These are phyloP conservation scores for Hanseniaspora guilliermondii DNA, from an alignment of 805 yeast genomes.

Conservation along the genomic window DNA sequence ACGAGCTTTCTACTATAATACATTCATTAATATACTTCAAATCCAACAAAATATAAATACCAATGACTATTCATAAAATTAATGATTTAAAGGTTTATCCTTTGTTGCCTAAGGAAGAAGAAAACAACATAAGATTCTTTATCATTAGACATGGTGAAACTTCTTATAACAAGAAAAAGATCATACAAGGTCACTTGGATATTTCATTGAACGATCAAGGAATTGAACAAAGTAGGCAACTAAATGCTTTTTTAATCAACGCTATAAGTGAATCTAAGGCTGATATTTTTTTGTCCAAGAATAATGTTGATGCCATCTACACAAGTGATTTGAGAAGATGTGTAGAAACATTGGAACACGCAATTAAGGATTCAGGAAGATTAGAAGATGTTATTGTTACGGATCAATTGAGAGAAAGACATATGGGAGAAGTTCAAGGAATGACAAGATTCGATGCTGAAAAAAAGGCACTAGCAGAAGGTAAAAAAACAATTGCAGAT, in stretches of 20 bases:
- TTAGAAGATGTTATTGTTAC: slow-evolving; percentile 27
- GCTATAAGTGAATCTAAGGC: neutral
- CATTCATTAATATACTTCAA: neutral
- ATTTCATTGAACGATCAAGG: slow-evolving; percentile 55
- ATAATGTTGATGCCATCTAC: slow-evolving; percentile 26
- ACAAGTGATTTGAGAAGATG: slow-evolving; percentile 43
- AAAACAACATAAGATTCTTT: slow-evolving; percentile 37
- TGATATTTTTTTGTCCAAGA: slow-evolving; percentile 22
- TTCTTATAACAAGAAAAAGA: slow-evolving; percentile 52
- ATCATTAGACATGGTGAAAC: slow-evolving; percentile 80
- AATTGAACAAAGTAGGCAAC: slow-evolving; percentile 41
- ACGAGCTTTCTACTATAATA: too few species aligned
- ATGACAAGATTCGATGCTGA: slow-evolving; percentile 56
- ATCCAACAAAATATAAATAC: neutral
- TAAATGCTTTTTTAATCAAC: slow-evolving; percentile 31
- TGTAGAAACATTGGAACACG: slow-evolving; percentile 40
- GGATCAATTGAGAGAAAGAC: slow-evolving; percentile 51
- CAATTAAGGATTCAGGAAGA: slow-evolving; percentile 25
- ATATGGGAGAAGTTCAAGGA: slow-evolving; percentile 73
- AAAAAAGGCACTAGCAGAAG: slow-evolving; percentile 38
- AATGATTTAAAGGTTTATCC: slow-evolving; percentile 16
- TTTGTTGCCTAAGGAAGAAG: slow-evolving; percentile 26
- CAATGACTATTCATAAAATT: slow-evolving; percentile 17
- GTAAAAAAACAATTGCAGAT: slow-evolving; percentile 42
- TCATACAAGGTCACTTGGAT: slow-evolving; percentile 68